Percentiles rank a stretch among this genome's conserved stretches.
Conservation (phyloP, 108 stramenopile genomes). For the Bacterosira constricta region DNA sequence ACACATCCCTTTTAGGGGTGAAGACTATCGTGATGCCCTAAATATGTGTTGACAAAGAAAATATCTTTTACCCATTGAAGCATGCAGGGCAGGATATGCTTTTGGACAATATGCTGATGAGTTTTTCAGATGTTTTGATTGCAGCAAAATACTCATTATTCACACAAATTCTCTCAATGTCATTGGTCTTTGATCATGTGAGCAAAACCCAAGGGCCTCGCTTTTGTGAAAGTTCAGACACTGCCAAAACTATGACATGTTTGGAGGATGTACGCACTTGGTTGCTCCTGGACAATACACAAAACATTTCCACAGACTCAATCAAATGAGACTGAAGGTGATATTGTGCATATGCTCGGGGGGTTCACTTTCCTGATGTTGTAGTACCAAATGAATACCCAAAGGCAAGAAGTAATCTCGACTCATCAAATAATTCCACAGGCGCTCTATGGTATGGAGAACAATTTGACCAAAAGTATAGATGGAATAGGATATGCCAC, state of each 20-base stretch:
- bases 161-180: slow-evolving; percentile 59
- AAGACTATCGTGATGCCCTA: slow-evolving; percentile 17
- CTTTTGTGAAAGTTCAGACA: slow-evolving; percentile 50
- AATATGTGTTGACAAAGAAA: background rate
- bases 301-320: slow-evolving; percentile 3
- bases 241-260: slow-evolving; percentile 44
- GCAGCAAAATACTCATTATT: slow-evolving; percentile 53
- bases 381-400: slow-evolving; percentile 29
- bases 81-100: slow-evolving; percentile 54
- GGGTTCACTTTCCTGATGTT: slow-evolving; percentile 42
- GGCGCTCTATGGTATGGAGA: no score
- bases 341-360: slow-evolving; percentile 19
- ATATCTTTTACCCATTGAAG: background rate
- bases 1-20: slow-evolving; percentile 1
- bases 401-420: no score
- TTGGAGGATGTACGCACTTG: slow-evolving; percentile 41
- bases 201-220: background rate
- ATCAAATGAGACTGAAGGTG: slow-evolving; percentile 1
- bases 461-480: no score
- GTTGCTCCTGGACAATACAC: slow-evolving; percentile 43
- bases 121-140: slow-evolving; percentile 54
- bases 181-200: slow-evolving; percentile 41
- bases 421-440: no score
- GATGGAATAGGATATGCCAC: no score
- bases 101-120: slow-evolving; percentile 55